Base-by-base conservation (phyloP, 1,284 basidiomycete species). In the Caloboletus inedulis region DNA sequence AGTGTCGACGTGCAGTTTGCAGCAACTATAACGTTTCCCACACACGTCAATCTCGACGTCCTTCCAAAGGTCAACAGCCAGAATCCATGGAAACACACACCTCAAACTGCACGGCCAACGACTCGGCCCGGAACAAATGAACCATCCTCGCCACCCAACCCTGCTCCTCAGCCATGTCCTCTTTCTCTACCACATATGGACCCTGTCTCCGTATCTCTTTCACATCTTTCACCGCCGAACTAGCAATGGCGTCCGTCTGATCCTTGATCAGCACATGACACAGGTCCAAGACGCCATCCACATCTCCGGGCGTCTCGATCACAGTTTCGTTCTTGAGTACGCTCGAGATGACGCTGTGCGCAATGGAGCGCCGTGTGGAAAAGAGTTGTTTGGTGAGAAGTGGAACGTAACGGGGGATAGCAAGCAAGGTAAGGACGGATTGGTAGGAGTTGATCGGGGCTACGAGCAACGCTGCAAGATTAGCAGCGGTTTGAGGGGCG, bases 71-170 rank as follows among this genome's bases (percentile, higher is more conserved):
- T 43, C 7, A 7, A 12, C 21, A 41, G 41, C 54, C 13, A 25
- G 1, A 6, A 13, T 21, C 10, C 18, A 14, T 1, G 10, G n/a
- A 0, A 43, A 29, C 23, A 66, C 82, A 31, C 57, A 92, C 92
- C 79, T 94, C 89, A 58, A 91, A 94, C 64, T 97, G 94, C 16
- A 87, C 82, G 57, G 82, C 85, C 53, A 95, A 69, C 29, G 88
- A 87, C 49, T 96, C 90, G 1, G 91, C 81, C 21, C 84, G 77
- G 82, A 98, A 95, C 30, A 97, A 69, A 75, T 98, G 94, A 3
- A 98, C 89, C 89, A 98, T 96, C 56, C 94, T 77, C 21, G 94
- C 94, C 14, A 97, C 84, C 94, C 94, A 98, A 0, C 94, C 95
- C 64, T 98, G 94, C 69, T 98, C 95, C 70, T 97, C 95, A 0